Evolutionary conservation across 2,329 filamentous ascomycete genomes (phyloP).

Genomic region (Knoxdaviesia proteae): DNA sequence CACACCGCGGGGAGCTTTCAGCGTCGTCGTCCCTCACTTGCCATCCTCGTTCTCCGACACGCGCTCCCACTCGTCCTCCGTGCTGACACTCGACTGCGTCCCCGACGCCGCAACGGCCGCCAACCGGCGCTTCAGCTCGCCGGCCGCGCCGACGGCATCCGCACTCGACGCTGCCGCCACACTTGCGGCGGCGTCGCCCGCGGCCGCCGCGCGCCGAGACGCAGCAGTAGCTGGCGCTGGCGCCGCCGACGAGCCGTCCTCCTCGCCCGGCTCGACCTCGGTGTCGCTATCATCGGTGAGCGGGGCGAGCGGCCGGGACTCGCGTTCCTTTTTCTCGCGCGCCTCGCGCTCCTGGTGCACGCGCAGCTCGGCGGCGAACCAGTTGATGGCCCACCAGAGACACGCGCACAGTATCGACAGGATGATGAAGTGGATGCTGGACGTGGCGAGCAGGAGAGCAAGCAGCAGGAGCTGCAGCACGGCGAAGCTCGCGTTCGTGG

Average conservation of each 20-base stretch:
- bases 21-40: conserved; percentile 16
- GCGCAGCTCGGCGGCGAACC: conserved; percentile 59
- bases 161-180: conserved; percentile 13
- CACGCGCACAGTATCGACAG: conserved; percentile 61
- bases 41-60: conserved; percentile 53
- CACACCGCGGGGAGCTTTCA: too few relatives aligned
- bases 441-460: conserved; percentile 55
- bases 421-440: conserved; percentile 73
- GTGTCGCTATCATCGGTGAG: conserved; percentile 22
- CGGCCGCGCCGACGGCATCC: conserved; percentile 19
- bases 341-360: conserved; percentile 19
- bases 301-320: conserved; percentile 9
- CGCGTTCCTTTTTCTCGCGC: conserved; percentile 18
- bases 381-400: conserved; percentile 90
- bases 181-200: conserved; percentile 3
- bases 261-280: conserved; percentile 23
- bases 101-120: conserved; percentile 15
- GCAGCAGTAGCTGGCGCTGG: conserved; percentile 23
- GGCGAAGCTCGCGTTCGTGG: conserved; percentile 78
- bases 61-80: conserved; percentile 96
- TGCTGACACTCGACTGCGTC: conserved; percentile 43
- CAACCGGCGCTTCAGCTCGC: conserved; percentile 27
- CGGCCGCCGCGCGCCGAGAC: conserved; percentile 6
- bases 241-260: conserved; percentile 15
- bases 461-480: conserved; percentile 64